Conservation (phyloP, 2,329 filamentous ascomycete genomes). For the Fonsecaea multimorphosa region DNA sequence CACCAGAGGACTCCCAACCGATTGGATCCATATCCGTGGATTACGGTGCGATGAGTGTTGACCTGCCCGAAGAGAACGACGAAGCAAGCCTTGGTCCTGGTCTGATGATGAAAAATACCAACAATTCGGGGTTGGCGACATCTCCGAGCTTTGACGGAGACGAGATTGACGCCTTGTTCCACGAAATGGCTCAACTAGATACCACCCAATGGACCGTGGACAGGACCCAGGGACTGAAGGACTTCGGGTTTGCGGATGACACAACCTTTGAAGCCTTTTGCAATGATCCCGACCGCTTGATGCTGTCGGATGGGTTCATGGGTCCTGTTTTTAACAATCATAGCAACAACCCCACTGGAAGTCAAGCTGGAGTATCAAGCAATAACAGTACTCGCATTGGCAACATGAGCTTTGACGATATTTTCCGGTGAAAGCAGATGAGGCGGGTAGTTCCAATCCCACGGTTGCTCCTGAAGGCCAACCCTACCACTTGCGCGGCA, state of each 20-base stretch:
- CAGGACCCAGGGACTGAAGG: constrained; percentile 50
- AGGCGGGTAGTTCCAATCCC: not conserved
- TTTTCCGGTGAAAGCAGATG: not conserved
- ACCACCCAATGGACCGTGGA: constrained; percentile 53
- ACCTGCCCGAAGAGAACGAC: constrained; percentile 14
- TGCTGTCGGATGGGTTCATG: constrained; percentile 28
- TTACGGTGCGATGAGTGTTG: constrained; percentile 25
- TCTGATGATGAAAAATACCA: constrained; percentile 1
- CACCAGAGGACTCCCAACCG: not conserved
- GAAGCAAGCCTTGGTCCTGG: not conserved
- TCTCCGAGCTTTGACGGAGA: constrained; percentile 40
- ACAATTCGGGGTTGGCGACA: constrained; percentile 18
- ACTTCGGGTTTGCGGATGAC: constrained; percentile 54
- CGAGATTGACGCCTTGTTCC: constrained; percentile 53
- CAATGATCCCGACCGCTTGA: constrained; percentile 51
- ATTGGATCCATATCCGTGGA: constrained; percentile 16
- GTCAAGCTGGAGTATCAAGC: not conserved
- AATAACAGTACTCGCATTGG: not conserved
- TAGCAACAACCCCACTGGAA: constrained; percentile 4
- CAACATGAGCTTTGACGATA: constrained; percentile 16
- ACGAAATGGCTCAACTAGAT: constrained; percentile 54
- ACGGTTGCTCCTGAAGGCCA: not conserved
- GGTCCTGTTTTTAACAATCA: constrained; percentile 25
- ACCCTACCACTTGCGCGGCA: not conserved
- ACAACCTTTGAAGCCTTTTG: constrained; percentile 54